Evolutionary conservation across 2,329 filamentous ascomycete genomes (phyloP), one percentile per base, ranked within the genome.

Genomic region (Trichoderma afroharzianum): DNA sequence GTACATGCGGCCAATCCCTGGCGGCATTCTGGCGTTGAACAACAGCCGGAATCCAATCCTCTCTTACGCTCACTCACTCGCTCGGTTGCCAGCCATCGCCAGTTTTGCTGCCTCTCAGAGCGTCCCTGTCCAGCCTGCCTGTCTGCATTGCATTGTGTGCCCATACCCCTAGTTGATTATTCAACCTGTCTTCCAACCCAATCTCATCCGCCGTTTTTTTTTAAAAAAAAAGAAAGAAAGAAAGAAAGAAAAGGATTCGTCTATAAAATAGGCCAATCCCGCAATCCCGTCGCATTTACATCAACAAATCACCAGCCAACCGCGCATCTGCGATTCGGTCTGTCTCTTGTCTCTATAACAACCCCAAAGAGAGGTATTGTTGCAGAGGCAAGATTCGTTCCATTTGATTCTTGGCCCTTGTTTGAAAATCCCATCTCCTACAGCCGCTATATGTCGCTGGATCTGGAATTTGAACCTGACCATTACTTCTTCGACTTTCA

Each of bases 21-120:
- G 50, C 50, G 32, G 63, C 63, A 67, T 67, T 67, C 50, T 67
- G 63, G 63, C 32, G 63, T 67, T 58, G 21, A 43, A 58, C 63
- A 67, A 21, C 63, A 67, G 63, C 63, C 24, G 24, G 26, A 53
- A 32, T 30, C 63, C 26, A 63, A 57, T 50, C 43, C n/a, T 67
- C 63, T 36, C 63, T 33, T 67, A 43, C 50, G 24, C 33, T 11
- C 32, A 33, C 39, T 39, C 47, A 8, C 47, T n/a, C 63, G 4
- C 43, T 21, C n/a, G 43, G n/a, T 50, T 21, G 9, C 47, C 47
- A 50, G 47, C 21, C 47, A 53, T 53, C 21, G 47, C 47, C 47
- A 53, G 21, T 12, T 12, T 53, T 21, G 47, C 24, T 53, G 47
- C 47, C 47, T 53, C 47, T 21, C 4, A 21, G 9, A 53, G 21